A percentile compares a stretch with the other conserved stretches of the same genome.
phyloP scores from a whole-genome alignment of 768 basidiomycete genomes.

The Boletus barrowsii region DNA sequence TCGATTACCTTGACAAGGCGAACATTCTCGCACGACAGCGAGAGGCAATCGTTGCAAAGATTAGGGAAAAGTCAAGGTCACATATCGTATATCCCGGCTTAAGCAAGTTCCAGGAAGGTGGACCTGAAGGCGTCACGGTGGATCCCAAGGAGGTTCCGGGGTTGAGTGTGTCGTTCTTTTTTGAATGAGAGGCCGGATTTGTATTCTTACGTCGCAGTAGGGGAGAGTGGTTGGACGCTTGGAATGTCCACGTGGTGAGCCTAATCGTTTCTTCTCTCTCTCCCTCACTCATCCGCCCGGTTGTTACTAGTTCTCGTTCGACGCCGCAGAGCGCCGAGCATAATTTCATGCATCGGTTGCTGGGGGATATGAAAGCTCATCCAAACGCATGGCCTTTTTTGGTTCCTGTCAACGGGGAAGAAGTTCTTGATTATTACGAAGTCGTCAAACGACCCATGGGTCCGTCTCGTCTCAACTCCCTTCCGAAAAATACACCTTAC shows the following conservation, averaged over 20 bases:
- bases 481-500: not conserved
- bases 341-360: conserved; percentile 68
- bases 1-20: conserved; percentile 83
- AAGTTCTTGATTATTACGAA: conserved; percentile 88
- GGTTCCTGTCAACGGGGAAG: conserved; percentile 71
- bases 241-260: conserved; percentile 73
- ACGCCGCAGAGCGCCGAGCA: conserved; percentile 55
- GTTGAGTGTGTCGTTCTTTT: conserved; percentile 51
- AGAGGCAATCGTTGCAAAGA: conserved; percentile 86
- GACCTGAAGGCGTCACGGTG: conserved; percentile 47
- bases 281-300: not conserved
- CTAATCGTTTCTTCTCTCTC: not conserved
- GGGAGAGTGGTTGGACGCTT: conserved; percentile 90
- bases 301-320: conserved; percentile 33
- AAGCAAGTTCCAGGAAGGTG: conserved; percentile 65
- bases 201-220: conserved; percentile 37
- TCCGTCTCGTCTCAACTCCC: conserved; percentile 35
- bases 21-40: conserved; percentile 77
- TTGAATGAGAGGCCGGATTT: not conserved
- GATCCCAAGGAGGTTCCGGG: conserved; percentile 86
- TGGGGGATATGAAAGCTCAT: conserved; percentile 76
- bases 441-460: conserved; percentile 93
- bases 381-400: conserved; percentile 86
- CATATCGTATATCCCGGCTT: conserved; percentile 83
- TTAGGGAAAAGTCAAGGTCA: conserved; percentile 81